Evolutionary conservation across 106 monocot species (phyloP), one percentile per base, ranked within the genome.

Genomic region (Acorus gramineus): DNA sequence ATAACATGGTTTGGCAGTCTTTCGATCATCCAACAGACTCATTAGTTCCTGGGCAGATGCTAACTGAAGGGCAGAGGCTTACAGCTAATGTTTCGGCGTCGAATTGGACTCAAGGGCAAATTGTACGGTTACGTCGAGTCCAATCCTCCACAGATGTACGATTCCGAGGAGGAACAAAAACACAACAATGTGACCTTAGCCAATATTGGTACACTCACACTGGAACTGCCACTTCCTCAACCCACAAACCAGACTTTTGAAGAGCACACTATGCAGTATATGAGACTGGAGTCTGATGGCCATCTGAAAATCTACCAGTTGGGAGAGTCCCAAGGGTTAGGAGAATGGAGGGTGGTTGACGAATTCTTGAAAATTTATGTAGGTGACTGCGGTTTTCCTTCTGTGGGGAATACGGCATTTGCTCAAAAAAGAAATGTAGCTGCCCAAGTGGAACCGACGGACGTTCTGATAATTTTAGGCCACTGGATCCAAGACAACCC

Each of bases 21-120:
- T 74, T 82, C 54, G 69, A 78, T 10, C 61, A 74, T 66, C 86
- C 83, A 9, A 81, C 78, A 0, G 86, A 91, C 64, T 60, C 79
- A 7, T 50, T 83, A 43, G 48, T 91, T 3, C 50, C 60, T 7
- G 81, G 81, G 7, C 71, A 71, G 63, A 71, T 48, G 53, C 70
- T 70, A n/a, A n/a, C n/a, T 9, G 55, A 8, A 2, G 63, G 71
- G 4, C 47, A 61, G 46, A 14, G 62, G 46, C 53, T 63, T 1
- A 55, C 3, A 42, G 14, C 71, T 2, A 63, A 71, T 44, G 5
- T 6, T 1, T 71, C 71, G 43, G 44, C 52, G 2, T 10, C 55
- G 12, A 63, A 54, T 46, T 62, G 46, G 6, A 47, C 48, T 1
- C 47, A 6, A 46, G 71, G 71, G 28, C 4, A 42, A 14, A 47